Evolutionary conservation across 1,139 yeast species (phyloP).

Genomic region (Geotrichum candidum): DNA sequence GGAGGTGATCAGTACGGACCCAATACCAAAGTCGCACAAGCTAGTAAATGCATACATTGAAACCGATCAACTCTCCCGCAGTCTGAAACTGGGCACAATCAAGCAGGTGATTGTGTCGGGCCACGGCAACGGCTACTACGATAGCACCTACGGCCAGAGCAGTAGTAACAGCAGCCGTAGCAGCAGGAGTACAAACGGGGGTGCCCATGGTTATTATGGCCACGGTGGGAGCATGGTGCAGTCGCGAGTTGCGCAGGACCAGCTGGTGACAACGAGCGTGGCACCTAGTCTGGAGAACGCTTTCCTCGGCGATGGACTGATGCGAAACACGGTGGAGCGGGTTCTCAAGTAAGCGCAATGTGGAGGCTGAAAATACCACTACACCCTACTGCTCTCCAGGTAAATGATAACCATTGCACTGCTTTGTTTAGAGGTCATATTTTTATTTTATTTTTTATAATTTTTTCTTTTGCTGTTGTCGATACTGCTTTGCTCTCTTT

Average conservation of each 20-base stretch:
- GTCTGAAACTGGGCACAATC: constrained; percentile 30
- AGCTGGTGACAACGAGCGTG: constrained; percentile 8
- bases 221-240: constrained; percentile 9
- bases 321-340: constrained; percentile 8
- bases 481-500: neutral
- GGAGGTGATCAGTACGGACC: constrained; percentile 21
- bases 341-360: neutral
- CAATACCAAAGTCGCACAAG: constrained; percentile 16
- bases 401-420: no score
- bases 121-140: neutral
- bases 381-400: no score
- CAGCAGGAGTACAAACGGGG: neutral
- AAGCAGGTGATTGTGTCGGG: constrained; percentile 23
- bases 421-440: no score
- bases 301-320: constrained; percentile 7
- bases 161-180: no score
- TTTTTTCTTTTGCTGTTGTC: no score
- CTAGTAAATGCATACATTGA: constrained; percentile 25
- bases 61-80: constrained; percentile 27
- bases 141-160: neutral
- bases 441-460: no score
- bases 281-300: constrained; percentile 10
- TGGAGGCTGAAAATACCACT: neutral
- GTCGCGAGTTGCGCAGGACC: constrained; percentile 2
- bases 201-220: neutral